phyloP scores from a whole-genome alignment of 1,284 basidiomycete species.

The Ganoderma sp. region DNA sequence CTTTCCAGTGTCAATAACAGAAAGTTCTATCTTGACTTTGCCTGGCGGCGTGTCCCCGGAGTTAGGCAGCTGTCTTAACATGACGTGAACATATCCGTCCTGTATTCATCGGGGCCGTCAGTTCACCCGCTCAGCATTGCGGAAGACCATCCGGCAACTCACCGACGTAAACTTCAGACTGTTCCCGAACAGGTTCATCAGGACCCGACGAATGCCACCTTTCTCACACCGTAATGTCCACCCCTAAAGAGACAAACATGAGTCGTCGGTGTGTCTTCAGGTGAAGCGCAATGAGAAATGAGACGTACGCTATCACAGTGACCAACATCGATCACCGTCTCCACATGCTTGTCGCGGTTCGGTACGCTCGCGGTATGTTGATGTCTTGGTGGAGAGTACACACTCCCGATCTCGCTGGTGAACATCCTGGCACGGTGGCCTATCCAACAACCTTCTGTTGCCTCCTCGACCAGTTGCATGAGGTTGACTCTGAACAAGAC shows the following conservation, averaged over 20 bases:
- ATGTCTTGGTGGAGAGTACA: constrained; percentile 83
- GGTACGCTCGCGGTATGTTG: constrained; percentile 45
- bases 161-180: constrained; percentile 92
- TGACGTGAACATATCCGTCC: constrained; percentile 89
- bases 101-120: constrained; percentile 41
- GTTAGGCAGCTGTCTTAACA: constrained; percentile 75
- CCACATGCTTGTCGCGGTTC: constrained; percentile 57
- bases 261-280: neutral
- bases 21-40: constrained; percentile 78
- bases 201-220: constrained; percentile 87
- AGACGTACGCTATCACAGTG: constrained; percentile 65
- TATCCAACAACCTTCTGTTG: constrained; percentile 94
- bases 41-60: constrained; percentile 50
- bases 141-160: constrained; percentile 30
- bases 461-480: constrained; percentile 91
- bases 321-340: constrained; percentile 90
- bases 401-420: constrained; percentile 85
- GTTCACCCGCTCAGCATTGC: constrained; percentile 1
- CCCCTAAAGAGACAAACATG: constrained; percentile 53
- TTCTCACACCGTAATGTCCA: constrained; percentile 92
- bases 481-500: constrained; percentile 71
- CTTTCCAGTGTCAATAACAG: constrained; percentile 92
- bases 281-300: neutral
- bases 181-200: constrained; percentile 97
- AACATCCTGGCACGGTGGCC: constrained; percentile 85